These are phyloP conservation scores for Blastobotrys americana DNA, from an alignment of 805 yeast species.

Conservation along the genomic window DNA sequence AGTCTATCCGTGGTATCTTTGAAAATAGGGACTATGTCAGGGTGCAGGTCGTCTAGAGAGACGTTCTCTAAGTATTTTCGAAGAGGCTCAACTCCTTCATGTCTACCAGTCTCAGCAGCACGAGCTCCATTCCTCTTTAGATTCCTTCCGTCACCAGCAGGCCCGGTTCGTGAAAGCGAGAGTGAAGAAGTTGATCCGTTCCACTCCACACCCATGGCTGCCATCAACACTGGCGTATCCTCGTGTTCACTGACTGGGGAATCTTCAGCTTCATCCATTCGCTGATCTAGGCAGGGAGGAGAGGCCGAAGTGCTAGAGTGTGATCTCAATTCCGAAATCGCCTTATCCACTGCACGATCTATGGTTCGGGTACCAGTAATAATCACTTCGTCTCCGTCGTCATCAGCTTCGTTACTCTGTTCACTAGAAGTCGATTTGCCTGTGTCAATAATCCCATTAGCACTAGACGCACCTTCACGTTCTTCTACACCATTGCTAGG, in stretches of 20 bases:
- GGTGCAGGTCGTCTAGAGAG: conserved; percentile 16
- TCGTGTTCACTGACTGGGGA: conserved; percentile 13
- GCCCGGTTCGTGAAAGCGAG: conserved; percentile 3
- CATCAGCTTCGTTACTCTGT: neutral
- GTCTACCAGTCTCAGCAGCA: neutral
- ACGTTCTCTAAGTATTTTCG: neutral
- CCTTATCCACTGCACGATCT: neutral
- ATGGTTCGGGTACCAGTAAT: conserved; percentile 3
- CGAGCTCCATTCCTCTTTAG: neutral
- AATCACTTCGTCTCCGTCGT: conserved; percentile 4
- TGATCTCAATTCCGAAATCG: neutral
- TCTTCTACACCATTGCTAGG: neutral
- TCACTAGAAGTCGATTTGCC: neutral
- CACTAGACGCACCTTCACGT: neutral
- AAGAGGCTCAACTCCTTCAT: neutral
- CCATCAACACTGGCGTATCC: conserved; percentile 9
- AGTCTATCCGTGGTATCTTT: conserved; percentile 21
- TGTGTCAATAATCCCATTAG: neutral
- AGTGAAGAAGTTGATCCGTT: conserved; percentile 8
- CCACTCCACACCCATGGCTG: conserved; percentile 4
- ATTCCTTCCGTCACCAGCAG: neutral
- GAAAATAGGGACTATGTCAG: conserved; percentile 22
- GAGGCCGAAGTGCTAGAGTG: conserved; percentile 3
- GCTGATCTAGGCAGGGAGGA: conserved; percentile 13
- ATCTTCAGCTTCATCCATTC: conserved; percentile 10